Conservation (phyloP, 2,329 filamentous ascomycete species). For the Annulohypoxylon truncatum region DNA sequence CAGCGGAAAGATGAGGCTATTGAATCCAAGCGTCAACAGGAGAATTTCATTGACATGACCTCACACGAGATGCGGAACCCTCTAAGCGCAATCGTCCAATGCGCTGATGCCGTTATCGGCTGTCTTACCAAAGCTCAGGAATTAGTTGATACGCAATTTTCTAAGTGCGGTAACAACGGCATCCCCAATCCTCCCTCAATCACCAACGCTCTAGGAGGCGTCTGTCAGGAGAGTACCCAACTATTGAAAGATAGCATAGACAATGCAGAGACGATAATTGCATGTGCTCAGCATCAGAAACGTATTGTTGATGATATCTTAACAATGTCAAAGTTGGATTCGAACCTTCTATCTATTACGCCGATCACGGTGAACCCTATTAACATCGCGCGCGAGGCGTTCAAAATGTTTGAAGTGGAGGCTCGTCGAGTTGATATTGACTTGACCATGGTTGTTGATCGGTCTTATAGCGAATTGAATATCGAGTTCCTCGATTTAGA, state of each 20-base stretch:
- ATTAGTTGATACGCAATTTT: constrained; percentile 44
- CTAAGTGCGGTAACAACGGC: neutral
- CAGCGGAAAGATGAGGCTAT: constrained; percentile 62
- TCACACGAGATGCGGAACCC: constrained; percentile 81
- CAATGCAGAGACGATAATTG: constrained; percentile 78
- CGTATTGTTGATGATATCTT: constrained; percentile 74
- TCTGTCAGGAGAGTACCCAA: constrained; percentile 65
- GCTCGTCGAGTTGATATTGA: constrained; percentile 76
- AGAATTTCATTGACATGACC: constrained; percentile 84
- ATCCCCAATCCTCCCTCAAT: constrained; percentile 4
- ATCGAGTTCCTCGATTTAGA: constrained; percentile 79
- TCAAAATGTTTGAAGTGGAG: constrained; percentile 84
- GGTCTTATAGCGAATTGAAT: constrained; percentile 70
- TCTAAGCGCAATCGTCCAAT: constrained; percentile 78
- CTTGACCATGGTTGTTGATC: constrained; percentile 73
- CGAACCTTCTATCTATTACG: constrained; percentile 74
- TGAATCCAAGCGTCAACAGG: constrained; percentile 74
- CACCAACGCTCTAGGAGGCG: neutral
- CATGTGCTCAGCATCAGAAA: constrained; percentile 84
- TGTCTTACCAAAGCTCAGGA: constrained; percentile 60
- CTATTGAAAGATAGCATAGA: constrained; percentile 83
- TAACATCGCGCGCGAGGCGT: constrained; percentile 71
- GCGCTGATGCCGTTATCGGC: constrained; percentile 75
- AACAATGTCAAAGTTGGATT: constrained; percentile 75
- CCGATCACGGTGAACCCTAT: constrained; percentile 75